Evolutionary conservation across 2,329 filamentous ascomycete genomes (phyloP).

Genomic region (Sporothrix dimorphospora): DNA sequence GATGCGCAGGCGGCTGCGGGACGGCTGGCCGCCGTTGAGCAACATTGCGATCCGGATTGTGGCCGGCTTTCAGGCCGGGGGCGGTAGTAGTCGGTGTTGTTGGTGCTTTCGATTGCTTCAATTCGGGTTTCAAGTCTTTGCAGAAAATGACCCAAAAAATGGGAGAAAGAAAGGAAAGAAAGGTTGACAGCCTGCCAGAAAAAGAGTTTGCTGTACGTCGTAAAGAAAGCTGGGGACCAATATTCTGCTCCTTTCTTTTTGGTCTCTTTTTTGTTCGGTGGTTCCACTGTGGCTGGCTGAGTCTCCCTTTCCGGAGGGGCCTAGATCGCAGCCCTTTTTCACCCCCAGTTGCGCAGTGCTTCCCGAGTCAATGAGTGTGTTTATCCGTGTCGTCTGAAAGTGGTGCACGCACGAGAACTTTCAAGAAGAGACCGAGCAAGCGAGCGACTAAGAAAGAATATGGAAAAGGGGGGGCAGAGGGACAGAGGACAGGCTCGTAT

Average conservation of each 20-base stretch:
- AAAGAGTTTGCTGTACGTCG: background rate
- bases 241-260: background rate
- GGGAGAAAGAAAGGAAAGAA: background rate
- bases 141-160: background rate
- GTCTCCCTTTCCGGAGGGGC: background rate
- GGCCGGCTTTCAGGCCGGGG: background rate
- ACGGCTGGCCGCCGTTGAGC: background rate
- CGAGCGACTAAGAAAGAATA: too few species aligned
- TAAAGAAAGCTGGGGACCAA: background rate
- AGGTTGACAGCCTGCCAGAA: background rate
- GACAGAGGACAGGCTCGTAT: background rate
- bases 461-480: background rate
- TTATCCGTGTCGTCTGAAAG: too few species aligned
- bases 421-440: too few species aligned
- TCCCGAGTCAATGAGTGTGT: background rate
- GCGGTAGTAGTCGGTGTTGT: background rate
- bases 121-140: too few species aligned
- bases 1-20: conserved; percentile 16
- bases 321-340: background rate
- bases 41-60: background rate
- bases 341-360: background rate
- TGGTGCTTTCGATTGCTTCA: too few species aligned
- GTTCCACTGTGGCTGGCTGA: conserved; percentile 9
- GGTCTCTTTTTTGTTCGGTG: background rate
- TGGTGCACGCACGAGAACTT: too few species aligned